Evolutionary conservation across 129 eudicot genomes (phyloP), one percentile per base, ranked within the genome.

Genomic region (Solidago caesia): DNA sequence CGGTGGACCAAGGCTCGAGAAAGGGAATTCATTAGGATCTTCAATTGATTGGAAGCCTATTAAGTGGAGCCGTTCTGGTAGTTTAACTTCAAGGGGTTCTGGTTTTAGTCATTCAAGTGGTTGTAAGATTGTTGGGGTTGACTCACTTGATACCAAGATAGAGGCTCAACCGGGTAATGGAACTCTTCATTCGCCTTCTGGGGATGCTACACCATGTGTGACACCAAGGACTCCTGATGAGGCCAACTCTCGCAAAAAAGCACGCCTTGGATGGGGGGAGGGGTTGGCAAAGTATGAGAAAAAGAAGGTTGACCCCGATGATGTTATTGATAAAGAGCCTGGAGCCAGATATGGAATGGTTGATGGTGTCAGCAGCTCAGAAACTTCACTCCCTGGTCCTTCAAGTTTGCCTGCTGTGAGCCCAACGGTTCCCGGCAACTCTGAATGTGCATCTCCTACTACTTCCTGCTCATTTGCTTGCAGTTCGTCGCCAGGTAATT

Each of bases 211-310:
- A 29, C 75, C 82, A 5, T 78, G 92, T 81, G 81, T 53, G 39
- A 64, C 83, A 47, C 83, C 91, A 11, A 75, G 68, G 53, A 82
- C 83, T 25, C 75, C 80, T 13, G 99, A 89, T 52, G 99, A 95
- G 11, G 83, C 74, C 5, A 53, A 57, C 66, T 91, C 95, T 6
- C 81, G 89, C 79, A 95, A 95, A 82, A 95, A 95, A 81, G 92
- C 94, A 2, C 95, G 99, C 16, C 95, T 95, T 74, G 96, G 97
- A 59, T 95, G 99, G 99, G 99, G 99, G 25, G 96, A 91, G 79
- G 99, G 99, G 46, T 82, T 95, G 68, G 97, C 97, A 6, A 95
- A 95, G 78, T 95, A 85, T 85, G 99, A 95, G 86, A 91, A 91
- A 77, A 91, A 95, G 87, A 85, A 82, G 80, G 96, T 87, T 81